These are phyloP conservation scores for Euphorbia celastroides DNA, from an alignment of 441 rosid species.

Conservation along the genomic window DNA sequence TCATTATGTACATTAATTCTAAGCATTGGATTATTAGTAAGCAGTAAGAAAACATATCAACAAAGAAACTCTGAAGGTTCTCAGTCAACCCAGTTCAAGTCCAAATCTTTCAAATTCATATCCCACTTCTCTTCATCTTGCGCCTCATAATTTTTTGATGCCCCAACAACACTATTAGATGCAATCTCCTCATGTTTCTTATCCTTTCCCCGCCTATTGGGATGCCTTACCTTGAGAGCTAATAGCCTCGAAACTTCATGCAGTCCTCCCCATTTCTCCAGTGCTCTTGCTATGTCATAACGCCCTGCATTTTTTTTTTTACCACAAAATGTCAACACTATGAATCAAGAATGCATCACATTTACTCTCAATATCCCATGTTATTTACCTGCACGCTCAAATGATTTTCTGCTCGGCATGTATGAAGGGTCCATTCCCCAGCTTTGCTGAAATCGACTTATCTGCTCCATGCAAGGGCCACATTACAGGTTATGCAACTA, in stretches of 20 bases:
- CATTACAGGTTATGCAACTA: not conserved
- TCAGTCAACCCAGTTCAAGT: slow-evolving; percentile 75
- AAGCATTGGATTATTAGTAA: too few relatives aligned
- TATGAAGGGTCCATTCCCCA: slow-evolving; percentile 97
- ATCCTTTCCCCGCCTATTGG: slow-evolving; percentile 52
- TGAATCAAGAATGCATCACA: not conserved
- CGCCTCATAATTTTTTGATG: slow-evolving; percentile 43
- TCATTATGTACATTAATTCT: too few relatives aligned
- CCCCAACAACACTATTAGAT: slow-evolving; percentile 24
- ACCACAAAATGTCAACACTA: not conserved
- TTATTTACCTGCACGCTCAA: slow-evolving; percentile 82
- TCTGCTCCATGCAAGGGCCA: slow-evolving; percentile 32
- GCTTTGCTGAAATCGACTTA: slow-evolving; percentile 63
- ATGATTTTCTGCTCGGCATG: slow-evolving; percentile 94
- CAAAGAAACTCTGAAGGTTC: not conserved
- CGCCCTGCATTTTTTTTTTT: slow-evolving; percentile 51
- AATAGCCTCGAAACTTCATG: slow-evolving; percentile 81
- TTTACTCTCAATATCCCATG: not conserved
- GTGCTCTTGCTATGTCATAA: slow-evolving; percentile 88
- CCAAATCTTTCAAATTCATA: slow-evolving; percentile 53
- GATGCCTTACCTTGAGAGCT: slow-evolving; percentile 76
- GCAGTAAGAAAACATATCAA: not conserved
- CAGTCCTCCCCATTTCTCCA: slow-evolving; percentile 97
- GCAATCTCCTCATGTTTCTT: slow-evolving; percentile 31
- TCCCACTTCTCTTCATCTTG: slow-evolving; percentile 83